A percentile compares a stretch with the other conserved stretches of the same genome.
phyloP scores from a whole-genome alignment of 2,329 filamentous ascomycete species.

The Fusarium continuum region DNA sequence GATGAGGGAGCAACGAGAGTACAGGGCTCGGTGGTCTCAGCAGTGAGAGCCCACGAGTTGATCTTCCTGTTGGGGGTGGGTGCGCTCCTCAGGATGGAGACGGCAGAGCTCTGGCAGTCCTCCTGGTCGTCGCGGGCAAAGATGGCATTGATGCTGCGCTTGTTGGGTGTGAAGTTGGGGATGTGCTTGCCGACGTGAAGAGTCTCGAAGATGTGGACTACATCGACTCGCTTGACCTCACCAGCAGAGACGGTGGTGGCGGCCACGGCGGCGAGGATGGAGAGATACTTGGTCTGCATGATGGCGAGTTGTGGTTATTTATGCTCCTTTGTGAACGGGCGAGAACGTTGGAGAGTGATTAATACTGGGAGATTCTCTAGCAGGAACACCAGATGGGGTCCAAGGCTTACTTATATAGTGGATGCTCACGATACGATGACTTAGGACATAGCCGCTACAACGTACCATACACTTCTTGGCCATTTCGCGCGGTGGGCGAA shows the following conservation, averaged over 20 bases:
- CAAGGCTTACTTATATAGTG: conserved; percentile 5
- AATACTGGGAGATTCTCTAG: neutral
- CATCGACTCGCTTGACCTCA: conserved; percentile 10
- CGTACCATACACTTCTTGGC: neutral
- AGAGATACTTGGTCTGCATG: conserved; percentile 15
- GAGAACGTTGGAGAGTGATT: neutral
- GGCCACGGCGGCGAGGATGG: conserved; percentile 20
- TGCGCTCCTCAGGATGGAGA: neutral
- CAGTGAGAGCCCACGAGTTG: neutral
- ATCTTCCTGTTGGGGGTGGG: conserved; percentile 5
- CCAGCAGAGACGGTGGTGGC: conserved; percentile 3
- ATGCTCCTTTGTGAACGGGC: neutral
- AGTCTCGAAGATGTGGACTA: conserved; percentile 26
- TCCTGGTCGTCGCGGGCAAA: conserved; percentile 5
- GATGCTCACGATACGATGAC: neutral
- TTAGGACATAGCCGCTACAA: neutral
- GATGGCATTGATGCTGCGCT: conserved; percentile 18
- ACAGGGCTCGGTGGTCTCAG: conserved; percentile 6
- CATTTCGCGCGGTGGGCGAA: neutral
- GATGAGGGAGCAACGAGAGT: conserved; percentile 20
- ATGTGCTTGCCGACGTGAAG: conserved; percentile 22
- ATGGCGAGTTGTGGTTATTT: neutral
- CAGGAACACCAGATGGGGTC: too few species aligned
- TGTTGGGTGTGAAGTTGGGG: conserved; percentile 14
- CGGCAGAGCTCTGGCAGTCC: conserved; percentile 13